Evolutionary conservation across 2,329 filamentous ascomycete species (phyloP), one percentile per base, ranked within the genome.

Genomic region (Aschersonia sp.): DNA sequence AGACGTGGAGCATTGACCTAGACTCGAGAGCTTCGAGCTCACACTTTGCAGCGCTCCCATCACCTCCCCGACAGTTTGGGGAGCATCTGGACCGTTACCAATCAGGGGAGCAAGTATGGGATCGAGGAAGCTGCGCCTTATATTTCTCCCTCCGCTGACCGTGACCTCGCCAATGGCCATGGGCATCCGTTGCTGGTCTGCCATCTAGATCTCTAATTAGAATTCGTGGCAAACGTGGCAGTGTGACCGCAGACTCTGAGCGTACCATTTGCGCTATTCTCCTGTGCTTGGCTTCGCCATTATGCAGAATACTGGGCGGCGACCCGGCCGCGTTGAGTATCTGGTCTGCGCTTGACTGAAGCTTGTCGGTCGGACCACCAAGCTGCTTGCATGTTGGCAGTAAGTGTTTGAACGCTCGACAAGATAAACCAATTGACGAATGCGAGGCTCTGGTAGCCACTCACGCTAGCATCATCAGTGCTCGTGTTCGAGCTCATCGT

Each of bases 141-240:
- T 95, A 60, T 92, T 81, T 51, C 76, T 75, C 43, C 87, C 87
- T 60, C 88, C 85, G 52, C 94, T 78, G 51, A 98, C 73, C 56
- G 85, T 80, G 60, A 98, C 78, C 43, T 87, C 85, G 56, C 86
- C 86, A 61, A 98, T 83, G 11, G 87, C 87, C 57, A 92, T 86
- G 41, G 92, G 90, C 49, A 92, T 78, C 42, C 86, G 86, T 54
- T 84, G 83, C 63, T 97, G 94, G 65, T 85, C 78, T 55, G 80
- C 55, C 53, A 67, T 60, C 65, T 67, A 47, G 4, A 6, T 29
- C 5, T 32, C 5, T n/a, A 46, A 22, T 63, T 50, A 63, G 54
- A 29, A 6, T 7, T 9, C 6, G 14, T 6, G 6, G 6, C 41
- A 5, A 6, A n/a, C 30, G 30, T 30, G 35, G n/a, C 22, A 29